Evolutionary conservation across 2,329 filamentous ascomycete genomes (phyloP).

Genomic region (Sphaerulina musiva): DNA sequence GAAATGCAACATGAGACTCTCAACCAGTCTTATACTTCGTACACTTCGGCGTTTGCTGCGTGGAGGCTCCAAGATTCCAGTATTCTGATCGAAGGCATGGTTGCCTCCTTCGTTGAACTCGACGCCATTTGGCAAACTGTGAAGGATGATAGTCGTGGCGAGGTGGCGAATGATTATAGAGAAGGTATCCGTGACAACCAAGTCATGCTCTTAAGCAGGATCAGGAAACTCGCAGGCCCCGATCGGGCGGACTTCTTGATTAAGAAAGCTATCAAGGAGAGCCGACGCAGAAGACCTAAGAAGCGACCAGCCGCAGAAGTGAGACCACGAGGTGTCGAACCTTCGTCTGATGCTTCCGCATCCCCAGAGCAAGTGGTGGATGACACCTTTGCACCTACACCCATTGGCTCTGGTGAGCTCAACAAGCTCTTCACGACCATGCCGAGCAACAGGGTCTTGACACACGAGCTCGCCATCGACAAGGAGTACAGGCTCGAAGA

Average conservation of each 20-base stretch:
- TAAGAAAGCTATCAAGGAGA: conserved; percentile 66
- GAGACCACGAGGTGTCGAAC: conserved; percentile 55
- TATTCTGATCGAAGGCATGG: conserved; percentile 73
- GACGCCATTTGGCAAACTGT: conserved; percentile 79
- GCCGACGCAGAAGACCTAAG: conserved; percentile 56
- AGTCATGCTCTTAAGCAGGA: conserved; percentile 68
- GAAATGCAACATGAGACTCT: conserved; percentile 57
- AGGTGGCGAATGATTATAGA: conserved; percentile 68
- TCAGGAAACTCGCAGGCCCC: conserved; percentile 68
- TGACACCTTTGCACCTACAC: conserved; percentile 13
- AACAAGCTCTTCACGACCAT: conserved; percentile 54
- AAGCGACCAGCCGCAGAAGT: conserved; percentile 65
- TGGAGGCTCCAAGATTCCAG: conserved; percentile 79
- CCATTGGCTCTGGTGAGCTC: conserved; percentile 38
- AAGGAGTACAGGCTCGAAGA: conserved; percentile 66
- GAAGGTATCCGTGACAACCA: conserved; percentile 78
- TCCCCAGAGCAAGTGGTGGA: conserved; percentile 20
- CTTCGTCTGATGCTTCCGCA: conserved; percentile 15
- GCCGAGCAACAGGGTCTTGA: conserved; percentile 66
- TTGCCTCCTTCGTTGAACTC: conserved; percentile 77
- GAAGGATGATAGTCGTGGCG: conserved; percentile 67
- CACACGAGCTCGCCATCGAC: conserved; percentile 75
- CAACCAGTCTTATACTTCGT: conserved; percentile 64
- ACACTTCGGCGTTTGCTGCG: conserved; percentile 70
- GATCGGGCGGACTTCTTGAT: conserved; percentile 67